Conservation (phyloP, 768 basidiomycete species). For the Macrolepiota fuliginosa region DNA sequence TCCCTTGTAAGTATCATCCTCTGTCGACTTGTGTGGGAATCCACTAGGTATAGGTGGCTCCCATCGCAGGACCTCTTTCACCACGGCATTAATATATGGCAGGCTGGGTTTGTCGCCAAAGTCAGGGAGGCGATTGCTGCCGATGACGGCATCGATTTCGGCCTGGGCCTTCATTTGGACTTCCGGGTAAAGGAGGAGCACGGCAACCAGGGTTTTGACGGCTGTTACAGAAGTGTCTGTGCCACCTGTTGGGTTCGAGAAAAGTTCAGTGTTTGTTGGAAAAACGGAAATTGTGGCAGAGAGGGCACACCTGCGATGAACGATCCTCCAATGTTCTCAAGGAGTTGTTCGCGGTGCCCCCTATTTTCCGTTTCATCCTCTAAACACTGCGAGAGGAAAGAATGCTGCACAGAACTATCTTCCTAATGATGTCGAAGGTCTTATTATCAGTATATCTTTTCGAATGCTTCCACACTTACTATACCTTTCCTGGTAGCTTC, state of each 20-base stretch:
- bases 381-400: constrained; percentile 3
- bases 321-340: constrained; percentile 2
- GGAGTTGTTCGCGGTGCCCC: not conserved
- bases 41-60: constrained; percentile 23
- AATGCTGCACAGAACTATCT: not conserved
- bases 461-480: constrained; percentile 10
- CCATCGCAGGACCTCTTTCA: constrained; percentile 32
- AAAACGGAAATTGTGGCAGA: not conserved
- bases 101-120: constrained; percentile 29
- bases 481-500: constrained; percentile 15
- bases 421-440: not conserved
- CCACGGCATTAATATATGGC: constrained; percentile 31
- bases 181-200: constrained; percentile 25
- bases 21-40: constrained; percentile 21
- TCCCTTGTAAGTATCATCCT: constrained; percentile 39
- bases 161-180: constrained; percentile 34
- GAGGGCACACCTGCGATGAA: constrained; percentile 6
- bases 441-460: not conserved
- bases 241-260: not conserved
- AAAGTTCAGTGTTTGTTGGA: not conserved
- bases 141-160: constrained; percentile 35
- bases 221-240: constrained; percentile 11
- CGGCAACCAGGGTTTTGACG: not conserved
- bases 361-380: not conserved
- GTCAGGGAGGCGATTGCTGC: constrained; percentile 28